Evolutionary conservation across 179 eudicot genomes (phyloP).

Genomic region (Nepenthes alata): DNA sequence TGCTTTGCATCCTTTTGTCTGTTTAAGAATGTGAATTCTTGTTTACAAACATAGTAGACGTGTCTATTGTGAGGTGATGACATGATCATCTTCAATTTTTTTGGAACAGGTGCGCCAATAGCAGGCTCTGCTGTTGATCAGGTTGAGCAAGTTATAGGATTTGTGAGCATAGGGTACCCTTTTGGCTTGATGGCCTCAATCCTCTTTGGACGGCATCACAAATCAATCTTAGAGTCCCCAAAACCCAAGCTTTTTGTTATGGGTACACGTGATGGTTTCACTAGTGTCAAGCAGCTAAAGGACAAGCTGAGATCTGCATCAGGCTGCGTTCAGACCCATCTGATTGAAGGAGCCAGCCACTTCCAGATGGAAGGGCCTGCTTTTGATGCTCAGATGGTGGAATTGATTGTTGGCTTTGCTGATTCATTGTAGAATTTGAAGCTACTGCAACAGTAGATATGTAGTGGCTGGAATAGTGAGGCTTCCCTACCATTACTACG

Average conservation of each 20-base stretch:
- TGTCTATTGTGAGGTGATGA: background rate
- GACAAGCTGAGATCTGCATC: slow-evolving; percentile 58
- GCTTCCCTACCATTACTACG: too few relatives aligned
- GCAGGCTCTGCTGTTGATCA: slow-evolving; percentile 84
- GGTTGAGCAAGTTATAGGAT: slow-evolving; percentile 49
- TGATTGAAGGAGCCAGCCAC: slow-evolving; percentile 74
- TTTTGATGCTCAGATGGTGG: slow-evolving; percentile 63
- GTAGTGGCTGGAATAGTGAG: too few relatives aligned
- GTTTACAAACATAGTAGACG: background rate
- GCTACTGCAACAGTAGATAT: too few relatives aligned
- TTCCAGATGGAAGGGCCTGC: slow-evolving; percentile 87
- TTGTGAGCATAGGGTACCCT: slow-evolving; percentile 77
- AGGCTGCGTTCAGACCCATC: slow-evolving; percentile 58
- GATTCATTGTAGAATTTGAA: slow-evolving; percentile 26
- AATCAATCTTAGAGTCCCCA: slow-evolving; percentile 42
- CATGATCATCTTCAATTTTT: background rate
- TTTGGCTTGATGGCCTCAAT: slow-evolving; percentile 69
- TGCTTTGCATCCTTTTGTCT: background rate
- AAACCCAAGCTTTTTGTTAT: slow-evolving; percentile 63
- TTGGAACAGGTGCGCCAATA: slow-evolving; percentile 63
- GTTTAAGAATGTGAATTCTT: background rate
- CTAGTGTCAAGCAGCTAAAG: slow-evolving; percentile 75
- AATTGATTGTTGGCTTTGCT: slow-evolving; percentile 43
- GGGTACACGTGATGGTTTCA: slow-evolving; percentile 91
- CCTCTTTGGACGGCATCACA: slow-evolving; percentile 74